Conservation (phyloP, 75 land plant species). For the Pinus taeda region DNA sequence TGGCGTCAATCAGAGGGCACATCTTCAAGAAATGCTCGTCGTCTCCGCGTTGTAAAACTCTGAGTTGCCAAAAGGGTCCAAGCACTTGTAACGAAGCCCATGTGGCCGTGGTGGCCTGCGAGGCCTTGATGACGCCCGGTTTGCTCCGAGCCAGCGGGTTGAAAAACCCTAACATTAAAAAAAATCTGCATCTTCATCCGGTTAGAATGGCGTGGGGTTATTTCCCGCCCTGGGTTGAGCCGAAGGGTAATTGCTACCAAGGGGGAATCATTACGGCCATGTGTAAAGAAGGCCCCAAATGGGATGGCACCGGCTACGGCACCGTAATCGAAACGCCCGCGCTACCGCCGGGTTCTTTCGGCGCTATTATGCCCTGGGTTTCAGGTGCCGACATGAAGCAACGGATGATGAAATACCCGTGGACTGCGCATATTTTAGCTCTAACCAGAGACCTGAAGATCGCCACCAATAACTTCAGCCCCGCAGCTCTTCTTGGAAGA, state of each 20-base stretch:
- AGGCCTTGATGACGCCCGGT: constrained; percentile 60
- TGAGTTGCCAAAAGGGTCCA: too few relatives aligned
- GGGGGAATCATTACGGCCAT: constrained; percentile 80
- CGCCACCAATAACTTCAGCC: too few relatives aligned
- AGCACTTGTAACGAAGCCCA: too few relatives aligned
- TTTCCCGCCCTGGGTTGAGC: constrained; percentile 43
- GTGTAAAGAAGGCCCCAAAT: constrained; percentile 24
- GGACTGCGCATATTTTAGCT: constrained; percentile 54
- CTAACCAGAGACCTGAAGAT: constrained; percentile 55
- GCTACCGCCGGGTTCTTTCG: constrained; percentile 46
- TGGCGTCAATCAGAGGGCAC: too few relatives aligned
- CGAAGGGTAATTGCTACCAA: constrained; percentile 49
- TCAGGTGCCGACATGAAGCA: constrained; percentile 68
- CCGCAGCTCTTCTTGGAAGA: too few relatives aligned
- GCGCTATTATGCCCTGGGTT: constrained; percentile 52
- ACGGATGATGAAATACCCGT: constrained; percentile 38
- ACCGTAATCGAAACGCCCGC: constrained; percentile 53
- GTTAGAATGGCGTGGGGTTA: constrained; percentile 80
- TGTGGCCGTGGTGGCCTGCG: constrained; percentile 71
- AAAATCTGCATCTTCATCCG: constrained; percentile 74
- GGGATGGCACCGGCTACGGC: neutral
- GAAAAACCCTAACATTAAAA: constrained; percentile 61
- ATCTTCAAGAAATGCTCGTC: too few relatives aligned
- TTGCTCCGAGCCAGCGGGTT: constrained; percentile 64
- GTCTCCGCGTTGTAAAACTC: too few relatives aligned